These are phyloP conservation scores for Mycena vulgaris DNA, from an alignment of 768 basidiomycete species.

Conservation along the genomic window DNA sequence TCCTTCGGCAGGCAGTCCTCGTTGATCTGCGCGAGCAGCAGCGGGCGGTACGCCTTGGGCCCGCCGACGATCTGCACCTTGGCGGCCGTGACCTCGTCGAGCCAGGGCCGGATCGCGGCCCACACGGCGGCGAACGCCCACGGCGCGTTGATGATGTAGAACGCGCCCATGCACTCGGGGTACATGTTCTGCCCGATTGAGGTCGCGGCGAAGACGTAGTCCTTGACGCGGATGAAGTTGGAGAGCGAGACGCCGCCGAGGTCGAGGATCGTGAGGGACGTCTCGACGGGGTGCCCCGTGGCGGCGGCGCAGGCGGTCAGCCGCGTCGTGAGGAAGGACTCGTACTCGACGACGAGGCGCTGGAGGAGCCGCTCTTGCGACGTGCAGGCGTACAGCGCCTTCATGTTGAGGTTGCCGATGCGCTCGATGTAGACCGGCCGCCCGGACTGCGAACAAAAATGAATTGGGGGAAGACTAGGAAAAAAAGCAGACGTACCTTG, in stretches of 20 bases:
- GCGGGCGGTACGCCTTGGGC: conserved; percentile 71
- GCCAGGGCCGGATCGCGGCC: conserved; percentile 91
- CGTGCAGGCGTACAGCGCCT: conserved; percentile 85
- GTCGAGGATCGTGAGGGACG: conserved; percentile 98
- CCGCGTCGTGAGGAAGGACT: conserved; percentile 86
- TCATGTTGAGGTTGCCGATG: conserved; percentile 91
- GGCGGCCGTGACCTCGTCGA: conserved; percentile 93
- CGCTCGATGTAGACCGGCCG: conserved; percentile 96
- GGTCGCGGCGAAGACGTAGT: conserved; percentile 86
- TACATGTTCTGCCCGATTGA: conserved; percentile 92
- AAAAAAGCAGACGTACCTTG: conserved; percentile 68
- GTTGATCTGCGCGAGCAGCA: conserved; percentile 86
- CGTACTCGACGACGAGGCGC: conserved; percentile 94
- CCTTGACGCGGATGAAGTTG: conserved; percentile 93
- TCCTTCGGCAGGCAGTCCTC: conserved; percentile 86
- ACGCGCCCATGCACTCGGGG: conserved; percentile 94
- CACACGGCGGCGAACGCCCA: conserved; percentile 94
- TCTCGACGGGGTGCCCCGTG: conserved; percentile 92
- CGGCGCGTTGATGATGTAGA: conserved; percentile 98
- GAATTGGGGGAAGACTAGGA: not conserved
- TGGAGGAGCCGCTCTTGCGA: conserved; percentile 90
- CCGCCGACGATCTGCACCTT: conserved; percentile 92
- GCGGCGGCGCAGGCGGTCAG: conserved; percentile 83
- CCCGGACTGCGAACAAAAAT: conserved; percentile 74
- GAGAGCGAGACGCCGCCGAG: conserved; percentile 78